A percentile compares a stretch with the other conserved stretches of the same genome.
Conservation (phyloP, 768 basidiomycete genomes). For the Holtermanniella nyarrowii region DNA sequence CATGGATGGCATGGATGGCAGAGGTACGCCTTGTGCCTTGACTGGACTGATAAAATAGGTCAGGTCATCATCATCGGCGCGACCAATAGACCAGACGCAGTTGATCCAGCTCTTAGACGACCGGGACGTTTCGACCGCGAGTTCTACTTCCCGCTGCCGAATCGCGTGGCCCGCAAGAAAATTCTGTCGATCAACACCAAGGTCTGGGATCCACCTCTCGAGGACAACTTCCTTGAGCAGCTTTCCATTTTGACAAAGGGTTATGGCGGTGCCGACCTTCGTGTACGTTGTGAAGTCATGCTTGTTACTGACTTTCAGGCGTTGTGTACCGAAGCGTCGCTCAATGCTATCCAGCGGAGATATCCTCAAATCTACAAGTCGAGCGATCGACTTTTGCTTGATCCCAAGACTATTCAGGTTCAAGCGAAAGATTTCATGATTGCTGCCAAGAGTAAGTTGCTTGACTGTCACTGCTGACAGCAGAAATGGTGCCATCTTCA, state of each 20-base stretch:
- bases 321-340: conserved; percentile 86
- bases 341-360: conserved; percentile 89
- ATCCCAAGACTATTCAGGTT: conserved; percentile 74
- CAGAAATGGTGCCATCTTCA: conserved; percentile 90
- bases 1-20: conserved; percentile 99
- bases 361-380: conserved; percentile 98
- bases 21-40: conserved; percentile 44
- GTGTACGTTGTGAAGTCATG: conserved; percentile 50
- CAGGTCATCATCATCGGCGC: conserved; percentile 97
- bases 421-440: conserved; percentile 92
- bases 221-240: conserved; percentile 50
- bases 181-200: conserved; percentile 83
- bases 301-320: conserved; percentile 47
- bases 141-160: conserved; percentile 92
- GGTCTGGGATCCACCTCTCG: conserved; percentile 77
- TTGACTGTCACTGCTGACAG: not conserved
- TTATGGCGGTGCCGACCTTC: conserved; percentile 91
- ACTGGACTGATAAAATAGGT: conserved; percentile 37
- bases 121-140: conserved; percentile 95
- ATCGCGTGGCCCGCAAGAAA: conserved; percentile 68
- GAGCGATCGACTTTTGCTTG: conserved; percentile 67
- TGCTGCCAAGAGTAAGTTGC: conserved; percentile 73
- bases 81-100: conserved; percentile 93
- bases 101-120: conserved; percentile 86
- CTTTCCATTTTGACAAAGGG: conserved; percentile 88